Evolutionary conservation across 352 stramenopile species (phyloP).

Genomic region (Phytophthora sansomeana): DNA sequence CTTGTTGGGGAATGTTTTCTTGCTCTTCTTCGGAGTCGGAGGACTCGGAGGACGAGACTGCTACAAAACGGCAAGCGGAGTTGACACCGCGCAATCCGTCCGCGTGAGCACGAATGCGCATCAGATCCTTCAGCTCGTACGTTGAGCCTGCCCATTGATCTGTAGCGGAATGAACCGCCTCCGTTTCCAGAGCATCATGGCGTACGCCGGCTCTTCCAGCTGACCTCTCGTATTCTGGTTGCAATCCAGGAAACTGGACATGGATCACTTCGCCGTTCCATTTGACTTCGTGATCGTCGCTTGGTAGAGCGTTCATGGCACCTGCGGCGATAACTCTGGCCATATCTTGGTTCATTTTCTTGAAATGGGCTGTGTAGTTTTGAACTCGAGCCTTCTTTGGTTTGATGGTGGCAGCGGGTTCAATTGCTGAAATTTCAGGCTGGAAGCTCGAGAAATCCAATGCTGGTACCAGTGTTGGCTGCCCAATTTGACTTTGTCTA

Average conservation of each 20-base stretch:
- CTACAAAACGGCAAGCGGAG: constrained; percentile 48
- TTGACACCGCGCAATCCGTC: constrained; percentile 71
- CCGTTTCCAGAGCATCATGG: not conserved
- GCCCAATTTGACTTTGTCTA: not conserved
- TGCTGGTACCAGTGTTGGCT: not conserved
- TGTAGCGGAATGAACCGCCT: constrained; percentile 6
- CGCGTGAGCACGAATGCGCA: constrained; percentile 50
- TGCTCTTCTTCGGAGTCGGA: constrained; percentile 38
- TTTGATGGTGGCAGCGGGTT: constrained; percentile 7
- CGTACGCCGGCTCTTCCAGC: not conserved
- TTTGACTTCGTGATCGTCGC: constrained; percentile 36
- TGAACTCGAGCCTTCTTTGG: constrained; percentile 41
- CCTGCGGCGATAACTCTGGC: constrained; percentile 9
- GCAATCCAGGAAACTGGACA: constrained; percentile 35
- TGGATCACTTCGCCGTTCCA: constrained; percentile 53
- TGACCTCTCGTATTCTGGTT: not conserved
- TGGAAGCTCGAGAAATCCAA: constrained; percentile 27
- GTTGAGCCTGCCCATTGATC: constrained; percentile 39
- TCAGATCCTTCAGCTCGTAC: constrained; percentile 53
- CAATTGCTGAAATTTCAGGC: not conserved
- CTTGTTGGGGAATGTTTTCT: constrained; percentile 21
- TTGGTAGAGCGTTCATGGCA: constrained; percentile 11
- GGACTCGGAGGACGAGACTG: constrained; percentile 49
- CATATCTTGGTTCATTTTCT: constrained; percentile 18
- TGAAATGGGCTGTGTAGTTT: constrained; percentile 49